Percentiles rank a stretch among this genome's conserved stretches.
phyloP scores from a whole-genome alignment of 108 stramenopile species.

The Asterionellopsis glacialis region DNA sequence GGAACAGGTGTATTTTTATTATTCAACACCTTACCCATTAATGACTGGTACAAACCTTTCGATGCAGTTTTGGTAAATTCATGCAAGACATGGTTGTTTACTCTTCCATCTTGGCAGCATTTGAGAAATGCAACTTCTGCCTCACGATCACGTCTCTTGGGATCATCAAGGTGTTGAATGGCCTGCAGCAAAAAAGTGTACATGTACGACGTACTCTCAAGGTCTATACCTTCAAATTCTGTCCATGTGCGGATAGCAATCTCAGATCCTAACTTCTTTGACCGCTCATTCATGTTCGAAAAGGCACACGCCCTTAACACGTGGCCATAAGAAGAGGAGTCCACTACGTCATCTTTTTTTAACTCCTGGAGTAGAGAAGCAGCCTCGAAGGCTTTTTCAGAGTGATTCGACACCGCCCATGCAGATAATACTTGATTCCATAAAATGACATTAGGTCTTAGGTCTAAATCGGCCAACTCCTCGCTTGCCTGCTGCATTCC shows the following conservation, averaged over 20 bases:
- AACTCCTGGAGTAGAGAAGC: neutral
- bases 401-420: neutral
- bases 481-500: neutral
- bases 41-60: neutral
- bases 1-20: neutral
- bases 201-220: slow-evolving; percentile 2
- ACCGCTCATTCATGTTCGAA: neutral
- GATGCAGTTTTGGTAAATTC: neutral
- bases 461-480: neutral
- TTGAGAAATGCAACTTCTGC: neutral
- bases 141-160: neutral
- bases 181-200: neutral
- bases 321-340: slow-evolving; percentile 7
- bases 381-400: slow-evolving; percentile 2
- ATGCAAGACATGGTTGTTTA: neutral
- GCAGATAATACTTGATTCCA: slow-evolving; percentile 10
- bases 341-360: neutral
- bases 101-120: slow-evolving; percentile 1
- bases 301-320: slow-evolving; percentile 11
- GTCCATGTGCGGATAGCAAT: slow-evolving; percentile 29
- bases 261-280: slow-evolving; percentile 13
- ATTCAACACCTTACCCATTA: neutral
- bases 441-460: neutral
- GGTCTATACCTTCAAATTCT: slow-evolving; percentile 19
- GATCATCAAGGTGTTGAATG: slow-evolving; percentile 12